Evolutionary conservation across 169 alveolate genomes (phyloP).

Genomic region (Plasmodium adleri): DNA sequence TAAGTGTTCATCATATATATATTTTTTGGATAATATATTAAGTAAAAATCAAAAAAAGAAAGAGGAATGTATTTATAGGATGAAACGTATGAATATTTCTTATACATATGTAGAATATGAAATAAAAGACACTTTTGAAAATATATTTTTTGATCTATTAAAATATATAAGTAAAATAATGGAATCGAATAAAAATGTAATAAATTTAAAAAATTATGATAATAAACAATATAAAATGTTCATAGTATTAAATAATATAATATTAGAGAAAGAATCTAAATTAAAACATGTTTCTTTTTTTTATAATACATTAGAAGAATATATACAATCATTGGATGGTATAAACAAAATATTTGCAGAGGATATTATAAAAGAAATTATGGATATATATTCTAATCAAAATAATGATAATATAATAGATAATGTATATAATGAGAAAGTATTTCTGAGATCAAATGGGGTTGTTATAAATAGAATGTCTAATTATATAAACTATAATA

Average conservation of each 20-base stretch:
- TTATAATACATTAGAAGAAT: background rate
- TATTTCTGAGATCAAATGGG: background rate
- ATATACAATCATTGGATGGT: conserved; percentile 1
- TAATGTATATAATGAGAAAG: background rate
- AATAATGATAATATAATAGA: background rate
- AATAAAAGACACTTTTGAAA: background rate
- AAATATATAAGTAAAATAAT: background rate
- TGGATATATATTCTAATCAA: background rate
- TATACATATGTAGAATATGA: background rate
- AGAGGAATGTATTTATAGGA: background rate
- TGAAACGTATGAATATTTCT: background rate
- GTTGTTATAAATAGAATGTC: background rate
- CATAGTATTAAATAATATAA: background rate
- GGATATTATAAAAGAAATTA: background rate
- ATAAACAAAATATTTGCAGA: conserved; percentile 1
- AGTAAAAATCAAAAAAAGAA: background rate
- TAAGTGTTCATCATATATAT: background rate
- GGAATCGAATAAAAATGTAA: background rate
- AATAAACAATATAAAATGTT: too few species aligned
- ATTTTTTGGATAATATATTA: background rate
- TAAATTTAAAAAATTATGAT: background rate
- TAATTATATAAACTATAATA: background rate
- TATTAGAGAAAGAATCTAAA: background rate
- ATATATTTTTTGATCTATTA: background rate
- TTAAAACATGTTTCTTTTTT: background rate